Conservation (phyloP, 2,329 filamentous ascomycete genomes). For the Seiridium cupressi region DNA sequence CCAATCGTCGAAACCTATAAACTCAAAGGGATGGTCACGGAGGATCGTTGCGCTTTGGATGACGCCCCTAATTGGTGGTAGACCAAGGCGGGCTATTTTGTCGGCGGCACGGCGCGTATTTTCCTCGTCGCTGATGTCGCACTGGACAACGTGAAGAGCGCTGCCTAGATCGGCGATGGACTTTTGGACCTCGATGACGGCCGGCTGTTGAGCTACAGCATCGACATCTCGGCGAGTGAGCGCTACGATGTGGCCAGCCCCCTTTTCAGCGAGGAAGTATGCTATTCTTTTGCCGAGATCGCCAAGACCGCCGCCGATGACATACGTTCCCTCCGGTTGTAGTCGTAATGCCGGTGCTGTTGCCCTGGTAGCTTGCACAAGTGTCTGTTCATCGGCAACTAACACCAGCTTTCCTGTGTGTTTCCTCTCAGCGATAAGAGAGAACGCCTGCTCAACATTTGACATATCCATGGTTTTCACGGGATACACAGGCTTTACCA, state of each 20-base stretch:
- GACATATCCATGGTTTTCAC: slow-evolving; percentile 17
- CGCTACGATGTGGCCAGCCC: slow-evolving; percentile 28
- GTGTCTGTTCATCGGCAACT: slow-evolving; percentile 10
- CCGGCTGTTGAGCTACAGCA: slow-evolving; percentile 12
- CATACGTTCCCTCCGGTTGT: slow-evolving; percentile 22
- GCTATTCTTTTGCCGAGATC: slow-evolving; percentile 26
- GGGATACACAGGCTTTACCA: slow-evolving; percentile 16
- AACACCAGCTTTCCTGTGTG: slow-evolving; percentile 35
- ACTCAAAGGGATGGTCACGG: not conserved
- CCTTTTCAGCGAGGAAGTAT: slow-evolving; percentile 22
- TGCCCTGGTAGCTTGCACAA: slow-evolving; percentile 16
- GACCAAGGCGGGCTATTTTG: not conserved
- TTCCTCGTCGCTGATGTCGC: slow-evolving; percentile 10
- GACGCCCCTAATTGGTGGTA: slow-evolving; percentile 34
- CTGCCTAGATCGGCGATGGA: slow-evolving; percentile 12
- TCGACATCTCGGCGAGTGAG: slow-evolving; percentile 24
- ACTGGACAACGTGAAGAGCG: slow-evolving; percentile 11
- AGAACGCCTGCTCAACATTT: slow-evolving; percentile 28
- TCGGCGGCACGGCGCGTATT: slow-evolving; percentile 8
- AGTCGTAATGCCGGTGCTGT: not conserved
- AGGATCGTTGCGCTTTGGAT: slow-evolving; percentile 29
- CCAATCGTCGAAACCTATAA: slow-evolving; percentile 23
- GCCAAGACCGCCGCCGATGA: slow-evolving; percentile 32
- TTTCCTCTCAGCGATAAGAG: slow-evolving; percentile 31
- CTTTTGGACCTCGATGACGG: slow-evolving; percentile 12